Percentiles rank a stretch among this genome's conserved stretches.
Evolutionary conservation across 371 early-diverging fungal genomes (phyloP).

Genomic region (Apophysomyces trapeziformis): DNA sequence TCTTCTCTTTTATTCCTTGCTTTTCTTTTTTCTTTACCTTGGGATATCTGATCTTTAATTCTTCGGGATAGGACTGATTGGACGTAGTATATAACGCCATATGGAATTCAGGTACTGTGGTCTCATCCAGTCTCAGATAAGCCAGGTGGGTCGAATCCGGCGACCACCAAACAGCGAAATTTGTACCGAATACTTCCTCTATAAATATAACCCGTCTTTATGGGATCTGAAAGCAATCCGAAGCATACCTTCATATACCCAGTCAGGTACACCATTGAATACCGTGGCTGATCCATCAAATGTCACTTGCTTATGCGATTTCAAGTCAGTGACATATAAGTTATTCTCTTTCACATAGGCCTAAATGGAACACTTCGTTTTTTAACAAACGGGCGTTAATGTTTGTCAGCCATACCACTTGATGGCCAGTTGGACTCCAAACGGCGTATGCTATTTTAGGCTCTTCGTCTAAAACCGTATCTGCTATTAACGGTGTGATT

Average conservation of each 20-base stretch:
- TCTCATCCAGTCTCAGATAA: constrained; percentile 85
- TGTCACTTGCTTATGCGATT: constrained; percentile 73
- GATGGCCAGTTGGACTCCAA: constrained; percentile 84
- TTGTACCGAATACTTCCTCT: constrained; percentile 81
- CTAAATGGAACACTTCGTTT: constrained; percentile 16
- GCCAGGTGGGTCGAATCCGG: constrained; percentile 83
- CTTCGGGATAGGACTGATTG: constrained; percentile 66
- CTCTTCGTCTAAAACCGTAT: constrained; percentile 26
- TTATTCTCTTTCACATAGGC: constrained; percentile 90
- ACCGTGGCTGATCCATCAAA: constrained; percentile 79
- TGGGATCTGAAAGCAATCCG: neutral
- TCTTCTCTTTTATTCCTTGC: too few species aligned
- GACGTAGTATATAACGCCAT: constrained; percentile 66
- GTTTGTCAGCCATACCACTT: constrained; percentile 41
- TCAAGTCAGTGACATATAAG: constrained; percentile 74
- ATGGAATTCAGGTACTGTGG: constrained; percentile 76
- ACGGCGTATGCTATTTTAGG: constrained; percentile 63
- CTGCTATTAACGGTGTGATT: constrained; percentile 61
- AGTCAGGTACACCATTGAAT: constrained; percentile 95
- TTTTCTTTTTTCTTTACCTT: constrained; percentile 45
- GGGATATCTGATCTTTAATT: constrained; percentile 80
- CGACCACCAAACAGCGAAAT: constrained; percentile 87
- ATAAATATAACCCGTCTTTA: neutral
- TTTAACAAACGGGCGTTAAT: neutral
- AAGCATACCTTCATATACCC: constrained; percentile 87